phyloP scores from a whole-genome alignment of 2,329 filamentous ascomycete genomes.

The Phialocephala subalpina region DNA sequence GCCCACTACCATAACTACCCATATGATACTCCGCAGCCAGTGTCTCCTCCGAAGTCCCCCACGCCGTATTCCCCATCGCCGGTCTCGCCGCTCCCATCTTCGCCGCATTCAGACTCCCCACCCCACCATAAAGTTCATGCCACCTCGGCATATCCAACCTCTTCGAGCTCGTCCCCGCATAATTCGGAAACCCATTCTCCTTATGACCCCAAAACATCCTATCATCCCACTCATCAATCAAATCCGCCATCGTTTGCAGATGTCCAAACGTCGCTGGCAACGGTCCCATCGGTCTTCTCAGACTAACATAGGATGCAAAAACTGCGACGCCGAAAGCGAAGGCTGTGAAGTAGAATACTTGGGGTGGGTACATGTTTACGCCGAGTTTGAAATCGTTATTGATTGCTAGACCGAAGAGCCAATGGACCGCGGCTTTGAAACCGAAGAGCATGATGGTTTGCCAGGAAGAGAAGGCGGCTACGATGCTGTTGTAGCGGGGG shows the following conservation, averaged over 20 bases:
- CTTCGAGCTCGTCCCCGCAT: slow-evolving; percentile 20
- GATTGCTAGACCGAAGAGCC: slow-evolving; percentile 44
- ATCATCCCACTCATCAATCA: slow-evolving; percentile 44
- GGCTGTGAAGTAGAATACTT: slow-evolving; percentile 43
- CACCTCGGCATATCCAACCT: slow-evolving; percentile 12
- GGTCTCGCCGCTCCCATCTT: neutral
- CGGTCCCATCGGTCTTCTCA: slow-evolving; percentile 34
- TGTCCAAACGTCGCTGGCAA: slow-evolving; percentile 44
- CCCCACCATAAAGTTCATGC: slow-evolving; percentile 21
- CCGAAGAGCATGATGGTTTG: slow-evolving; percentile 42
- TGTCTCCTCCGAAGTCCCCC: neutral
- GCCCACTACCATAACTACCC: neutral
- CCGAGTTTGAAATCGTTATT: slow-evolving; percentile 41
- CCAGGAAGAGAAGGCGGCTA: slow-evolving; percentile 41
- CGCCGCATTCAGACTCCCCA: neutral
- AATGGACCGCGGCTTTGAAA: slow-evolving; percentile 44
- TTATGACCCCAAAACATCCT: slow-evolving; percentile 23
- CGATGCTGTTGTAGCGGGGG: slow-evolving; percentile 40
- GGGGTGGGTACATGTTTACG: slow-evolving; percentile 44
- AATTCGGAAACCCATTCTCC: slow-evolving; percentile 17
- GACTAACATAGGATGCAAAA: slow-evolving; percentile 37
- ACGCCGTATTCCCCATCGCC: slow-evolving; percentile 5
- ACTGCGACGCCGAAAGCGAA: slow-evolving; percentile 38
- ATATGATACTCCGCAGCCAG: slow-evolving; percentile 16
- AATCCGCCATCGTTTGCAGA: slow-evolving; percentile 44